Conservation (phyloP, 192 early-diverging fungal genomes). For the Coemansia sp. region DNA sequence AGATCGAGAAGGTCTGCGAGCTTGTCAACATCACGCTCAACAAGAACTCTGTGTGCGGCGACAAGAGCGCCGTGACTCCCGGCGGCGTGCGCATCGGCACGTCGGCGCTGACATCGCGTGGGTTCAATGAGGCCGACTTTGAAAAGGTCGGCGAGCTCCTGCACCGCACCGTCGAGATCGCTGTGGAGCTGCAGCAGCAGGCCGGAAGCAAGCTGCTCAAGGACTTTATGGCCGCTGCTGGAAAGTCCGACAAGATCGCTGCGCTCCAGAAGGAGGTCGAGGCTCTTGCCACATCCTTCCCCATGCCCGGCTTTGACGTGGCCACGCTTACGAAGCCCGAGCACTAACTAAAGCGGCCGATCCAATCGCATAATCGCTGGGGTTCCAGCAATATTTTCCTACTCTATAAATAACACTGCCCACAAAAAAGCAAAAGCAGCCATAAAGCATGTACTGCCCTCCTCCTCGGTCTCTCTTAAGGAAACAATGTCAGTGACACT, state of each 20-base stretch:
- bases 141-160: slow-evolving; percentile 94
- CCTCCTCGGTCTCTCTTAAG: background rate
- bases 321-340: slow-evolving; percentile 47
- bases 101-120: slow-evolving; percentile 93
- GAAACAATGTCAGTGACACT: slow-evolving; percentile 75
- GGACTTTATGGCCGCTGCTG: slow-evolving; percentile 90
- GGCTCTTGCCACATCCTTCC: slow-evolving; percentile 89
- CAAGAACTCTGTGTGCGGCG: slow-evolving; percentile 99
- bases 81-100: slow-evolving; percentile 97
- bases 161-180: slow-evolving; percentile 91
- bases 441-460: too few species aligned
- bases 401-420: too few species aligned
- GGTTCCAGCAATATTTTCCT: too few species aligned
- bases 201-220: slow-evolving; percentile 93
- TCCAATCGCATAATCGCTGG: too few species aligned
- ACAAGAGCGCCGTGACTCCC: slow-evolving; percentile 91
- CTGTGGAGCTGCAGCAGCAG: slow-evolving; percentile 78
- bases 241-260: slow-evolving; percentile 75
- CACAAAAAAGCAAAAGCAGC: too few species aligned
- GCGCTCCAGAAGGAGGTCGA: slow-evolving; percentile 86
- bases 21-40: slow-evolving; percentile 96
- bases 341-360: slow-evolving; percentile 12
- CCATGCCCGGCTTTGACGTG: slow-evolving; percentile 91
- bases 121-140: slow-evolving; percentile 97
- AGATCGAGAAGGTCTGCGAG: slow-evolving; percentile 99